These are phyloP conservation scores for Pseudopyricularia javanii DNA, from an alignment of 2,329 filamentous ascomycete genomes.

Conservation along the genomic window DNA sequence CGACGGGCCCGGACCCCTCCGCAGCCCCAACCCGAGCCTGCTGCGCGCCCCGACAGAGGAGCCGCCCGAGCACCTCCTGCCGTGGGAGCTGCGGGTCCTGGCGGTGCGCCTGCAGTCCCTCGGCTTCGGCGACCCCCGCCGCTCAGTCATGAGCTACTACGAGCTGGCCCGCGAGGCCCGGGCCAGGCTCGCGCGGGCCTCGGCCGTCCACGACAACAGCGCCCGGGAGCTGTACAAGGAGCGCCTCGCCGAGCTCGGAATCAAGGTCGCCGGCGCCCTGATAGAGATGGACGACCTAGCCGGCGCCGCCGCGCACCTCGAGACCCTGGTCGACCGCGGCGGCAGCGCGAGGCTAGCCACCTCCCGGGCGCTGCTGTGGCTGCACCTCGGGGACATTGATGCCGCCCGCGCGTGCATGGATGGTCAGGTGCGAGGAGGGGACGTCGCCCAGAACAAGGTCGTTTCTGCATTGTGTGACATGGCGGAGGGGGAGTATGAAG, in stretches of 20 bases:
- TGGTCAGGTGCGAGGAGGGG: not conserved
- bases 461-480: slow-evolving; percentile 62
- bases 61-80: slow-evolving; percentile 49
- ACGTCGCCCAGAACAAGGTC: slow-evolving; percentile 22
- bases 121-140: slow-evolving; percentile 71
- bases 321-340: slow-evolving; percentile 31
- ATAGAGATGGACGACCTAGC: slow-evolving; percentile 82
- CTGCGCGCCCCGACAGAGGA: not conserved
- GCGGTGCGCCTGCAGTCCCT: slow-evolving; percentile 75
- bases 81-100: slow-evolving; percentile 77
- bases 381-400: slow-evolving; percentile 66
- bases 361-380: slow-evolving; percentile 54
- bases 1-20: not conserved
- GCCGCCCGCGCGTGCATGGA: slow-evolving; percentile 47
- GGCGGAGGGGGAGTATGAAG: slow-evolving; percentile 61
- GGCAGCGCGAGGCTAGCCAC: slow-evolving; percentile 24
- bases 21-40: slow-evolving; percentile 1
- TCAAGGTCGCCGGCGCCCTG: slow-evolving; percentile 52
- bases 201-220: slow-evolving; percentile 31
- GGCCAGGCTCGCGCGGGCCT: slow-evolving; percentile 38
- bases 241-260: slow-evolving; percentile 63
- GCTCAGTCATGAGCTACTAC: slow-evolving; percentile 83
- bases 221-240: slow-evolving; percentile 56
- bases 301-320: slow-evolving; percentile 64
- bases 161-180: slow-evolving; percentile 74